Base-by-base conservation (phyloP, 305 asterid species). In the Solanum aculeatissimum region DNA sequence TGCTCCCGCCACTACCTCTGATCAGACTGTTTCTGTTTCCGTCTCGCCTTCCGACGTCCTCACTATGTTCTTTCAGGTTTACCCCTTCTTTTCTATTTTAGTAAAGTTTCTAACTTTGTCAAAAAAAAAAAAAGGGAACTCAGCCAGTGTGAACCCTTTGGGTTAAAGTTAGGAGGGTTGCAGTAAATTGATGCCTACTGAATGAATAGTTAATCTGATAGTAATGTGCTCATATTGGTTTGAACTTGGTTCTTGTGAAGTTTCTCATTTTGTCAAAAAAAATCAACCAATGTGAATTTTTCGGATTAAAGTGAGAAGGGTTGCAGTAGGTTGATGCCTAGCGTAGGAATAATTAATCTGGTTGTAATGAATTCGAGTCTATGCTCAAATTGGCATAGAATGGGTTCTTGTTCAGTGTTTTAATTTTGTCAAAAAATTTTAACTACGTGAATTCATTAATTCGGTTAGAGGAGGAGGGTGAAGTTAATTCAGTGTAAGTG, bases 1-100 rank as follows among this genome's bases (percentile, higher is more conserved):
- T 25, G 80, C 89, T 9, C 81, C 91, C 1, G 68, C 80, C 7
- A 55, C 84, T 54, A 51, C 84, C 25, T 51, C 82, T 54, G 94
- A 93, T 45, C 94, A 87, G 87, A 85, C 95, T 16, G 97, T 95
- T 72, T 94, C 98, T 40, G 95, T 94, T 85, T 82, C 97, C 2
- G 95, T 94, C 66, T 94, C 95, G 60, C 95, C 98, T 70, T 94
- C 98, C 58, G 98, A 94, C 85, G 87, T 93, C 62, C 97, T 95
- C 85, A 94, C 95, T 78, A 93, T 95, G 98, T 86, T 93, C 83
- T 94, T 95, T 88, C 97, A 91, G 93, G 98, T 93, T 18, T 3
- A 5, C 19, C 29, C 32, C 12, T 40, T 42, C 19, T 71, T 71
- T 71, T 42, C 55, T 72, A 7, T n/a, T 71, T 12, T 71, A 1